A percentile compares a stretch with the other conserved stretches of the same genome.
Conservation (phyloP, 2,329 filamentous ascomycete species). For the Pyrenophora seminiperda region DNA sequence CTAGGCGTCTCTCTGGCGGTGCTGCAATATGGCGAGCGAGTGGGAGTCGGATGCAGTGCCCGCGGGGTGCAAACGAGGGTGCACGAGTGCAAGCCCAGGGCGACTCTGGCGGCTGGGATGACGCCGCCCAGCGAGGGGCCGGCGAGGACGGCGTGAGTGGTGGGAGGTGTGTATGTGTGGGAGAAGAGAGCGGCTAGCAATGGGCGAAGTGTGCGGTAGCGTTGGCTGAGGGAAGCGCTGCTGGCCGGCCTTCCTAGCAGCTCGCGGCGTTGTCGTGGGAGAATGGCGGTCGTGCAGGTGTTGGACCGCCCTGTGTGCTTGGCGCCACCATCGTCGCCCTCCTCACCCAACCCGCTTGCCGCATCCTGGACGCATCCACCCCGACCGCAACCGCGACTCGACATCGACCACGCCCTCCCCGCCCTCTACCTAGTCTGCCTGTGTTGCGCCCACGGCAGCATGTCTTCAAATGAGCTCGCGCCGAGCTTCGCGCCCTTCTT, state of each 20-base stretch:
- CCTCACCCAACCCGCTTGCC: slow-evolving; percentile 6
- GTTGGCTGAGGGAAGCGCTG: slow-evolving; percentile 13
- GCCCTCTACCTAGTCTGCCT: background rate
- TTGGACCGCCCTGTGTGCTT: slow-evolving; percentile 15
- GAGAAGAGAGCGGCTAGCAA: slow-evolving; percentile 10
- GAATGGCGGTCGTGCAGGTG: slow-evolving; percentile 15
- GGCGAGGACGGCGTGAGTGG: slow-evolving; percentile 7
- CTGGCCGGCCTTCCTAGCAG: slow-evolving; percentile 15
- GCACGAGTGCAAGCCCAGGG: background rate
- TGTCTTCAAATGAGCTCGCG: slow-evolving; percentile 47
- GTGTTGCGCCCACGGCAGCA: slow-evolving; percentile 11
- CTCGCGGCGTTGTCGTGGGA: slow-evolving; percentile 17
- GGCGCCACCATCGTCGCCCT: slow-evolving; percentile 13
- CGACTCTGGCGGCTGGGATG: slow-evolving; percentile 9
- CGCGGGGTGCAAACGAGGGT: slow-evolving; percentile 9
- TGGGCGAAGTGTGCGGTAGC: slow-evolving; percentile 11
- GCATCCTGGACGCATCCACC: slow-evolving; percentile 15
- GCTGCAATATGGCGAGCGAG: slow-evolving; percentile 10
- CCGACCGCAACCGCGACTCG: slow-evolving; percentile 5
- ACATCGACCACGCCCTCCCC: slow-evolving; percentile 5
- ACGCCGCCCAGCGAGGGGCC: slow-evolving; percentile 14
- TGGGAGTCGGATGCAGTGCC: slow-evolving; percentile 19
- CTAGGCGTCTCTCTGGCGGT: too few species aligned
- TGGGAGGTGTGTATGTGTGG: background rate
- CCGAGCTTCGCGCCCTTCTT: slow-evolving; percentile 88